These are phyloP conservation scores for Termitomyces sp. DNA, from an alignment of 768 basidiomycete species.

Conservation along the genomic window DNA sequence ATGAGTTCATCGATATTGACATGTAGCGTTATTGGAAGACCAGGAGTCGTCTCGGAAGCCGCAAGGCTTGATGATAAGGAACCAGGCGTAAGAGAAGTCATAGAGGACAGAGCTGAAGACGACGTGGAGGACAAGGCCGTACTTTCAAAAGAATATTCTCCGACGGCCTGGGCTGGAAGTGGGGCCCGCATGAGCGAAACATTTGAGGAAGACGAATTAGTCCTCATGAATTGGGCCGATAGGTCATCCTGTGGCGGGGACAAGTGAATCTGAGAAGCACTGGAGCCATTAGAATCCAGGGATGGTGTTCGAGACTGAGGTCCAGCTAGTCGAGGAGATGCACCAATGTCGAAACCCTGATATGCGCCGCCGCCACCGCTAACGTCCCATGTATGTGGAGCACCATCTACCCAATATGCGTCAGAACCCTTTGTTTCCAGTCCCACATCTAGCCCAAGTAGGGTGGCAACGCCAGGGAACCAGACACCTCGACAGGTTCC, in stretches of 20 bases:
- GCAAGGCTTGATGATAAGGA: conserved; percentile 24
- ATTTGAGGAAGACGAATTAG: conserved; percentile 39
- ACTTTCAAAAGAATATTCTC: conserved; percentile 76
- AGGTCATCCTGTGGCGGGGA: conserved; percentile 14
- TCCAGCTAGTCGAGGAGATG: conserved; percentile 22
- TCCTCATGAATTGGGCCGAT: conserved; percentile 23
- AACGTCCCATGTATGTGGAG: conserved; percentile 52
- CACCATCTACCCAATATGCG: conserved; percentile 56
- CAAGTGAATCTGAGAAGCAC: conserved; percentile 18
- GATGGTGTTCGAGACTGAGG: conserved; percentile 42
- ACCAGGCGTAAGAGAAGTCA: conserved; percentile 45
- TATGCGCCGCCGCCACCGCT: conserved; percentile 62
- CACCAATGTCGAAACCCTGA: conserved; percentile 63
- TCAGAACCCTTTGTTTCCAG: conserved; percentile 67
- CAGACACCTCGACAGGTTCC: conserved; percentile 72
- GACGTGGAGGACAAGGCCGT: conserved; percentile 31
- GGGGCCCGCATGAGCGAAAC: conserved; percentile 73
- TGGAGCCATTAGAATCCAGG: conserved; percentile 42
- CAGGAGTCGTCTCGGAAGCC: conserved; percentile 36
- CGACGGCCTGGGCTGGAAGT: conserved; percentile 55
- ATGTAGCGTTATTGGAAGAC: conserved; percentile 64
- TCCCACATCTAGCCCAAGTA: conserved; percentile 72
- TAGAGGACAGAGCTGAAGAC: conserved; percentile 34
- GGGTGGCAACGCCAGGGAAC: conserved; percentile 79
- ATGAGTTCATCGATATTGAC: conserved; percentile 77